phyloP scores from a whole-genome alignment of 2,329 filamentous ascomycete genomes.

The Leptographium procerum region DNA sequence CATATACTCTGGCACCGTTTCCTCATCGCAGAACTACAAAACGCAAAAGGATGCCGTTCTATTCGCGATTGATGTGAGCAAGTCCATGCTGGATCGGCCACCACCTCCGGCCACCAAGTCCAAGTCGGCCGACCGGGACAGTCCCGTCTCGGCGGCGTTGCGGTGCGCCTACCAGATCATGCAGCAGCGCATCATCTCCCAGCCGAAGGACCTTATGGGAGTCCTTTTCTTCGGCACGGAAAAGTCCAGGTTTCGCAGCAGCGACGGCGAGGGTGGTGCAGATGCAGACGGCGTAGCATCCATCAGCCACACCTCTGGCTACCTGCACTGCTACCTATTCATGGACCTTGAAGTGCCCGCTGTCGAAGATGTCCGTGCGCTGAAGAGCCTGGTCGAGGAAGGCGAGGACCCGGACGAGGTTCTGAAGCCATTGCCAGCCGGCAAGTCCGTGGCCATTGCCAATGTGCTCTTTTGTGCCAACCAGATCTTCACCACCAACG shows the following conservation, averaged over 20 bases:
- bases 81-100: conserved; percentile 69
- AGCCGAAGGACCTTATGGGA: conserved; percentile 94
- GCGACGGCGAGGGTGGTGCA: background rate
- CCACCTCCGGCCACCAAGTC: conserved; percentile 54
- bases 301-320: conserved; percentile 40
- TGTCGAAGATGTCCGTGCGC: conserved; percentile 71
- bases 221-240: conserved; percentile 86
- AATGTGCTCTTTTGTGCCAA: conserved; percentile 92
- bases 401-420: conserved; percentile 60
- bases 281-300: conserved; percentile 19
- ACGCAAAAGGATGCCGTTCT: conserved; percentile 94
- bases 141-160: conserved; percentile 68
- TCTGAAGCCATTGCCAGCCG: conserved; percentile 49
- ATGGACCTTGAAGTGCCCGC: conserved; percentile 80
- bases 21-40: conserved; percentile 60
- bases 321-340: conserved; percentile 87
- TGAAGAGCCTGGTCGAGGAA: conserved; percentile 68
- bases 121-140: conserved; percentile 70
- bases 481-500: conserved; percentile 89
- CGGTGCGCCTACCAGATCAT: conserved; percentile 93
- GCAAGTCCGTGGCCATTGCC: conserved; percentile 63
- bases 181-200: conserved; percentile 97
- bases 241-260: conserved; percentile 60
- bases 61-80: conserved; percentile 85
- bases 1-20: background rate